These are phyloP conservation scores for Periconia digitata DNA, from an alignment of 2,329 filamentous ascomycete genomes.

Conservation along the genomic window DNA sequence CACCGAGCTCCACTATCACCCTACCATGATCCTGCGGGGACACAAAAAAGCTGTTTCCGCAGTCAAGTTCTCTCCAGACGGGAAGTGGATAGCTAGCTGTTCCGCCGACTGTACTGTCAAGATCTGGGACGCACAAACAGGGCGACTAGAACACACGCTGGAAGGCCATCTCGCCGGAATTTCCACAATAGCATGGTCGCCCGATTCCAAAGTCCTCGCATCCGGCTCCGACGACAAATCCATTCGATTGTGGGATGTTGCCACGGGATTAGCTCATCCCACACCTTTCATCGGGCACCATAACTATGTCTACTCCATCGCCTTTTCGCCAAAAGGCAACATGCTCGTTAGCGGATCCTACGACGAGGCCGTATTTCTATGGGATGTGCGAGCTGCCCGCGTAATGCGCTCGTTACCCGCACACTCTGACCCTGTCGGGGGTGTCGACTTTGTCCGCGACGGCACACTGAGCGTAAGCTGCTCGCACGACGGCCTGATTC, in stretches of 20 bases:
- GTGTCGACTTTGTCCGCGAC: conserved; percentile 90
- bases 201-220: conserved; percentile 82
- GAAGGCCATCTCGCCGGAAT: conserved; percentile 93
- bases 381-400: conserved; percentile 87
- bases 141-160: conserved; percentile 80
- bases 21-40: conserved; percentile 71
- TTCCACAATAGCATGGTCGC: conserved; percentile 90
- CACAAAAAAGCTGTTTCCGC: conserved; percentile 79
- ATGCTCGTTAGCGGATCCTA: conserved; percentile 94
- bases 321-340: conserved; percentile 97
- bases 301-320: conserved; percentile 92
- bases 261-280: conserved; percentile 60
- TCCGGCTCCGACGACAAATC: conserved; percentile 95
- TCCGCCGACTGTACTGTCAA: conserved; percentile 87
- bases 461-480: conserved; percentile 92
- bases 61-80: conserved; percentile 89
- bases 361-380: conserved; percentile 94
- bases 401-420: conserved; percentile 90
- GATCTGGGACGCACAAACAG: conserved; percentile 81
- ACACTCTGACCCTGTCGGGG: conserved; percentile 90
- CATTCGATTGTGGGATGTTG: conserved; percentile 85
- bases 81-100: conserved; percentile 83
- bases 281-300: conserved; percentile 79
- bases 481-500: conserved; percentile 73
- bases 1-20: conserved; percentile 65